These are phyloP conservation scores for Schizochytrium sp. DNA, from an alignment of 108 stramenopile species.

Conservation along the genomic window DNA sequence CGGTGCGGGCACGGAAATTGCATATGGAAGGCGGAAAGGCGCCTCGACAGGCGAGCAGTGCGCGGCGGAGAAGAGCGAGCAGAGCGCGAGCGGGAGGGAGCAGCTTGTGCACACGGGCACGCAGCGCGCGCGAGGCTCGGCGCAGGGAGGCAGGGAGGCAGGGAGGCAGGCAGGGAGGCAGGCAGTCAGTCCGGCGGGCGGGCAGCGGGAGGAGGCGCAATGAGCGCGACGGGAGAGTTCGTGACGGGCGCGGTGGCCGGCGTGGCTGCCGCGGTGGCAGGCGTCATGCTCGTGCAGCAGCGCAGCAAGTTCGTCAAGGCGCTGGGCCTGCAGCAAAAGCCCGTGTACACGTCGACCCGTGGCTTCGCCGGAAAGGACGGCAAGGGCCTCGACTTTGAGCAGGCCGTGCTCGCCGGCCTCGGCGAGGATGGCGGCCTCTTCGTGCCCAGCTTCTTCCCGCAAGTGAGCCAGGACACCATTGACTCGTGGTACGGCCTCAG, in stretches of 20 bases:
- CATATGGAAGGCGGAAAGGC: too few species aligned
- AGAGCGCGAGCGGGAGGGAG: too few species aligned
- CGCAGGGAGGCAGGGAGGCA: too few species aligned
- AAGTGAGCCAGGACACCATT: conserved; percentile 60
- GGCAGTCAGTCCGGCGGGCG: too few species aligned
- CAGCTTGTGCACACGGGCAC: too few species aligned
- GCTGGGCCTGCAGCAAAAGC: not conserved
- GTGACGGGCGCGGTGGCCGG: not conserved
- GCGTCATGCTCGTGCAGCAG: not conserved
- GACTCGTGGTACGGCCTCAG: conserved; percentile 62
- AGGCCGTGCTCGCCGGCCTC: conserved; percentile 85
- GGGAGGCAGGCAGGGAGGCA: too few species aligned
- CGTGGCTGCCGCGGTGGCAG: not conserved
- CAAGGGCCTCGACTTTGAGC: conserved; percentile 68
- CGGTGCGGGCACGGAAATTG: too few species aligned
- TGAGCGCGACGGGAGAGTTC: not conserved
- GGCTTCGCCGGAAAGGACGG: conserved; percentile 58
- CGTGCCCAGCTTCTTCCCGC: conserved; percentile 80
- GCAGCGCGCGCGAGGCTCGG: too few species aligned
- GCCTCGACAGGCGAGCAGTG: too few species aligned
- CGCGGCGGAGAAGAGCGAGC: too few species aligned
- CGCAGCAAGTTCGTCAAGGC: not conserved
- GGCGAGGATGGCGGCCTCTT: conserved; percentile 89
- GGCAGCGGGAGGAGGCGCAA: not conserved
- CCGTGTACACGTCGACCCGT: conserved; percentile 76